Conservation (phyloP, 352 stramenopile species). For the Aphanomyces astaci region DNA sequence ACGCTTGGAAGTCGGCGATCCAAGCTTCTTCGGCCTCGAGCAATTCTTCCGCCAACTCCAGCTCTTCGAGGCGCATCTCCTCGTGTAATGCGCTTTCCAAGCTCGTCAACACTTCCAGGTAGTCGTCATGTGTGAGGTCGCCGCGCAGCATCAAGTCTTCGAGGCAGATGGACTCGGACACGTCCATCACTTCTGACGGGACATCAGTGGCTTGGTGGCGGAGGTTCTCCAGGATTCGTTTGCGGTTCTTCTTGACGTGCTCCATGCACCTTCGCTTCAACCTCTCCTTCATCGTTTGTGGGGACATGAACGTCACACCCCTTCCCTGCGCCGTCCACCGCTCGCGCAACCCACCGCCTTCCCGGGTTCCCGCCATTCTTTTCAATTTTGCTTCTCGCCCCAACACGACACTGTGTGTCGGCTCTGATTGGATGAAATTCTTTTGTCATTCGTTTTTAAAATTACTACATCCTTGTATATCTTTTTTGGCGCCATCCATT, state of each 20-base stretch:
- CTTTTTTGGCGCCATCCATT: not conserved
- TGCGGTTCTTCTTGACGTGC: conserved; percentile 52
- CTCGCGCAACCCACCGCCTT: not conserved
- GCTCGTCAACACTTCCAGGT: conserved; percentile 62
- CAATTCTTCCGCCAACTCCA: conserved; percentile 3
- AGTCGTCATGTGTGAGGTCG: conserved; percentile 56
- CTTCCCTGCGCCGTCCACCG: conserved; percentile 3
- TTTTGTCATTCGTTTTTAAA: not conserved
- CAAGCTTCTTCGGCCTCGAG: conserved; percentile 19
- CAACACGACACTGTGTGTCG: not conserved
- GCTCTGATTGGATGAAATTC: not conserved
- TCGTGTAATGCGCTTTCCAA: conserved; percentile 57
- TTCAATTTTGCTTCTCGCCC: not conserved
- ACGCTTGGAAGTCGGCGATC: conserved; percentile 17
- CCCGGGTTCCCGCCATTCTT: conserved; percentile 8
- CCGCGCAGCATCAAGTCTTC: conserved; percentile 56
- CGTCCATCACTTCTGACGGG: conserved; percentile 24
- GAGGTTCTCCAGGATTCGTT: conserved; percentile 51
- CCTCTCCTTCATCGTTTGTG: conserved; percentile 42
- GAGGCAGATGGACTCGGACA: conserved; percentile 25
- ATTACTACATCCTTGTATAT: not conserved
- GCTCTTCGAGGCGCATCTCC: conserved; percentile 34
- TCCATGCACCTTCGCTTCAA: conserved; percentile 63
- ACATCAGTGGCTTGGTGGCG: conserved; percentile 53
- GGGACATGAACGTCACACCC: conserved; percentile 16